Percentiles rank a stretch among this genome's conserved stretches.
phyloP scores from a whole-genome alignment of 441 rosid species.

The Brassica hybrid region DNA sequence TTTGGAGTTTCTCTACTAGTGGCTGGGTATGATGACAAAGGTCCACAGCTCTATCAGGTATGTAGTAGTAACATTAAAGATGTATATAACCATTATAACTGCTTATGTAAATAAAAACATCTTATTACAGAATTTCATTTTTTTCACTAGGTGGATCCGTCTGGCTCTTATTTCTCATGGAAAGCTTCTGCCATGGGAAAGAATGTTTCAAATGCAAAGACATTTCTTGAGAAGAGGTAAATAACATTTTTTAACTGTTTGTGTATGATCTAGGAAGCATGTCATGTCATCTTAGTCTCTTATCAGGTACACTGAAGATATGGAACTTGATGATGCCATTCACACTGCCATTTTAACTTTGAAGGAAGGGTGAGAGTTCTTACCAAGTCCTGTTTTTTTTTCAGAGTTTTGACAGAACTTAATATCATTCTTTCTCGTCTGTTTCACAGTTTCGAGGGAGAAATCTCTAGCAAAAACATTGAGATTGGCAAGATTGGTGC shows the following conservation, averaged over 20 bases:
- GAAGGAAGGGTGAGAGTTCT: constrained; percentile 84
- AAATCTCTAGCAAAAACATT: too few relatives aligned
- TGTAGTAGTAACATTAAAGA: background rate
- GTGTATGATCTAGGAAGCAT: too few relatives aligned
- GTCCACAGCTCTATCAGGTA: constrained; percentile 71
- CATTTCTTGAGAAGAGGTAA: too few relatives aligned
- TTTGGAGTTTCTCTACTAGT: constrained; percentile 67
- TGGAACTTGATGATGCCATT: constrained; percentile 99
- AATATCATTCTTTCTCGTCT: too few relatives aligned
- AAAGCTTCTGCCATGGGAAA: too few relatives aligned
- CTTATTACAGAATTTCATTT: constrained; percentile 1
- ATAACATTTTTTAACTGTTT: too few relatives aligned
- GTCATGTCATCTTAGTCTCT: constrained; percentile 25
- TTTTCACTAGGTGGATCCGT: too few relatives aligned
- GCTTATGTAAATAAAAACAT: background rate
- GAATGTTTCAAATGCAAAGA: too few relatives aligned
- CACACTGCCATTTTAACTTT: constrained; percentile 96
- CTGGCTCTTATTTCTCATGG: too few relatives aligned
- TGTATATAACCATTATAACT: background rate
- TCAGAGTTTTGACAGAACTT: too few relatives aligned
- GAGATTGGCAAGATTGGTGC: too few relatives aligned
- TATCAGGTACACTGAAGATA: constrained; percentile 89
- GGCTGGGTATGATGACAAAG: constrained; percentile 60
- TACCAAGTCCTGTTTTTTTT: background rate
- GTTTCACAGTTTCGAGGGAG: too few relatives aligned